Evolutionary conservation across 1,284 basidiomycete species (phyloP), one percentile per base, ranked within the genome.

Genomic region (Cryptococcus sp.): DNA sequence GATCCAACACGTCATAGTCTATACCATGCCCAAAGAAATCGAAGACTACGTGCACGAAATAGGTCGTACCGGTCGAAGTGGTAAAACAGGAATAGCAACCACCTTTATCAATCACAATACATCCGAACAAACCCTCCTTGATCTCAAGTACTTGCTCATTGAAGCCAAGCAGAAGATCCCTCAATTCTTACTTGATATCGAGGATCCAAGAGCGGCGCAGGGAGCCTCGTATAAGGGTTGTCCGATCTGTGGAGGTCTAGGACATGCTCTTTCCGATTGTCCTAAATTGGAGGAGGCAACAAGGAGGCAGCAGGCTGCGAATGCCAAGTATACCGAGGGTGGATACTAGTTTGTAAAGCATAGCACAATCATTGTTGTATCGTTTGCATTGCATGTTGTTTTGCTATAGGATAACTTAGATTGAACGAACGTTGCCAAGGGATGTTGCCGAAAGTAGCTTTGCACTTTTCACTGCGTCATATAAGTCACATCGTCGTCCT

Each of bases 41-140:
- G 96, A 97, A 76, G 91, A 94, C 70, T 74, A 74, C 51, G 91
- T 96, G 28, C 96, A 98, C 78, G 93, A 98, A 75, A 98, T 98
- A 62, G 96, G 96, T 22, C 87, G 96, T 61, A 99, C 96, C 1
- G 96, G 96, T 50, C 85, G 96, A 60, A 91, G 88, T 57, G 96
- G 96, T 22, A 98, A 97, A 73, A 98, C 94, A 1, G 96, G 96
- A 57, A 92, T 98, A 50, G 96, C 96, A n/a, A 98, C 96, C 21
- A 96, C 96, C n/a, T 98, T 99, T 73, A 91, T 98, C 52, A 98
- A 98, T 71, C 92, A 93, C 85, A 90, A 89, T 66, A 96, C 93
- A 2, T 82, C 87, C 0, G 93, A 98, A 70, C 93, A 97, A 77
- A 98, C 94, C 0, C 77, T 98, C 45, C 76, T 98, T 56, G 96